These are phyloP conservation scores for Phytophthora pluvialis DNA, from an alignment of 352 stramenopile species.

Conservation along the genomic window DNA sequence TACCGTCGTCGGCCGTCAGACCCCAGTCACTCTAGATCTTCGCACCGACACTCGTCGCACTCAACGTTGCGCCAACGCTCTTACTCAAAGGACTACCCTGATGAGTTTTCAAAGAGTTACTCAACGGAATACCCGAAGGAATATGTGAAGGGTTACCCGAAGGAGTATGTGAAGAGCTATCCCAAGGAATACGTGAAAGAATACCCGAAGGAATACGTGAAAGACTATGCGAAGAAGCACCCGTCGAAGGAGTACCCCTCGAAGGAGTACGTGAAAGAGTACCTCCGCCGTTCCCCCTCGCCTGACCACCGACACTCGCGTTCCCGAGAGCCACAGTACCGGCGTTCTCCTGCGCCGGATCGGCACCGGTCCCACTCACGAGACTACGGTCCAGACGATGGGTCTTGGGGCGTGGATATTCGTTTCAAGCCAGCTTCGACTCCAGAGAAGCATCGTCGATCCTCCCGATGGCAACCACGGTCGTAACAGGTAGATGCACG, in stretches of 20 bases:
- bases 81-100: slow-evolving; percentile 29
- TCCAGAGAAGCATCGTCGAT: slow-evolving; percentile 34
- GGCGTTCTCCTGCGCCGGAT: slow-evolving; percentile 26
- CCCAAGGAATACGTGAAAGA: slow-evolving; percentile 22
- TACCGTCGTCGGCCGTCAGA: slow-evolving; percentile 39
- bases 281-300: slow-evolving; percentile 24
- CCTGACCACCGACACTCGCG: slow-evolving; percentile 28
- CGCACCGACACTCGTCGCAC: slow-evolving; percentile 31
- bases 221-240: slow-evolving; percentile 17
- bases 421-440: slow-evolving; percentile 20
- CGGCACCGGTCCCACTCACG: slow-evolving; percentile 32
- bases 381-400: slow-evolving; percentile 26
- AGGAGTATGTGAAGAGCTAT: slow-evolving; percentile 19
- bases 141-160: slow-evolving; percentile 20
- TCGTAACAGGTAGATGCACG: slow-evolving; percentile 20
- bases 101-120: slow-evolving; percentile 16
- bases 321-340: slow-evolving; percentile 26
- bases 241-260: slow-evolving; percentile 4
- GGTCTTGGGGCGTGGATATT: slow-evolving; percentile 20
- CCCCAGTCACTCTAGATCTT: slow-evolving; percentile 24
- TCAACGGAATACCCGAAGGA: slow-evolving; percentile 23
- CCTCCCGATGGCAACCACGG: slow-evolving; percentile 41
- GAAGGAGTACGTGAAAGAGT: slow-evolving; percentile 30
- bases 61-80: slow-evolving; percentile 27
- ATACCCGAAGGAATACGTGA: slow-evolving; percentile 18